Conservation (phyloP, 495 filamentous ascomycete genomes). For the Immersiella caudata region DNA sequence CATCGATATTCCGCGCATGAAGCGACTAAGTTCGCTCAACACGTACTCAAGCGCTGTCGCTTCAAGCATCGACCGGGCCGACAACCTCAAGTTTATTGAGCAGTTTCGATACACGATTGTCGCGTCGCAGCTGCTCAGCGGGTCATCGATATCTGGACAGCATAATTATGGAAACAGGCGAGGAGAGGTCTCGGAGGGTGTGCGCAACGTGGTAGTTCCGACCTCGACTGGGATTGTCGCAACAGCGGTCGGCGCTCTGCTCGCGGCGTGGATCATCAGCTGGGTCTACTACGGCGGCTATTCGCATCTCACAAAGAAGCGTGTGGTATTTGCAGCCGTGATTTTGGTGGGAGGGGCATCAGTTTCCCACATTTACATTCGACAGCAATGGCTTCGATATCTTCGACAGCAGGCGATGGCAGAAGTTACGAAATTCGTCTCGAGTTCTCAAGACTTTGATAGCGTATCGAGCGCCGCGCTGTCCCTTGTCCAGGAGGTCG, state of each 20-base stretch:
- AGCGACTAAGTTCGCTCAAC: slow-evolving; percentile 33
- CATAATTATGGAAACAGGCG: slow-evolving; percentile 23
- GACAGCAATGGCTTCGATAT: slow-evolving; percentile 83
- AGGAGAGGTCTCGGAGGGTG: slow-evolving; percentile 14
- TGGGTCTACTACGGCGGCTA: slow-evolving; percentile 60
- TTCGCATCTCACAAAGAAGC: slow-evolving; percentile 52
- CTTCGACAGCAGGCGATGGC: slow-evolving; percentile 75
- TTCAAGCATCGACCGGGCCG: slow-evolving; percentile 74
- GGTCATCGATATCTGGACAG: slow-evolving; percentile 51
- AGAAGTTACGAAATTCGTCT: slow-evolving; percentile 71
- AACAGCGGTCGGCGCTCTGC: slow-evolving; percentile 63
- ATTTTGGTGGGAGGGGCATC: slow-evolving; percentile 58
- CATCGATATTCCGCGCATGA: slow-evolving; percentile 52
- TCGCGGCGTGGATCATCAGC: slow-evolving; percentile 70
- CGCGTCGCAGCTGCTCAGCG: slow-evolving; percentile 85
- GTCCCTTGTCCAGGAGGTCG: slow-evolving; percentile 91
- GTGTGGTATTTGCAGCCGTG: slow-evolving; percentile 61
- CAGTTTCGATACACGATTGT: slow-evolving; percentile 95
- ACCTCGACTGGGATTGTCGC: slow-evolving; percentile 48
- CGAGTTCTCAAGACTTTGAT: slow-evolving; percentile 81
- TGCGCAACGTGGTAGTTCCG: slow-evolving; percentile 21
- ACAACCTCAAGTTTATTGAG: slow-evolving; percentile 88
- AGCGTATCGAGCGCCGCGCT: slow-evolving; percentile 76
- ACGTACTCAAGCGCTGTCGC: slow-evolving; percentile 59
- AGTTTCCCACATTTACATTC: slow-evolving; percentile 70